Conservation (phyloP, 257 asterid species). For the Solanum habrochaites region DNA sequence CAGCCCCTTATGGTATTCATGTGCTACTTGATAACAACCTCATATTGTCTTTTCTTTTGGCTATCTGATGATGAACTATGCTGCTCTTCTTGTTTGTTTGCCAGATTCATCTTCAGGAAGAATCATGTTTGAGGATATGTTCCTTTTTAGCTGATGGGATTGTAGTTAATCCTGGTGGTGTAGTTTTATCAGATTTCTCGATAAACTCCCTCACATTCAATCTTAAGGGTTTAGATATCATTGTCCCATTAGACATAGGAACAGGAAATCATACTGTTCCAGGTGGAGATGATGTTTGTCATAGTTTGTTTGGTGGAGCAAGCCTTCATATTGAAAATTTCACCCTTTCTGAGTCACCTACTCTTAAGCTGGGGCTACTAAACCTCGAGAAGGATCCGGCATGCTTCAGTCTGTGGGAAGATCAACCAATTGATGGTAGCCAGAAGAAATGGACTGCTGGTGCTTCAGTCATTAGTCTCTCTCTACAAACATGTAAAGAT, state of each 20-base stretch:
- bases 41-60: not conserved
- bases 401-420: conserved; percentile 94
- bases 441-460: conserved; percentile 63
- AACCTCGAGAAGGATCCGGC: conserved; percentile 88
- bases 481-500: conserved; percentile 47
- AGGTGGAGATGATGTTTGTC: conserved; percentile 19
- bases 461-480: conserved; percentile 68
- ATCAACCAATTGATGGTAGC: conserved; percentile 91
- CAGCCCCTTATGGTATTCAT: conserved; percentile 71
- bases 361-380: conserved; percentile 46
- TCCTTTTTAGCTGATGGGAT: conserved; percentile 94
- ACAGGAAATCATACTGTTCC: conserved; percentile 21
- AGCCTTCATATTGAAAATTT: conserved; percentile 74
- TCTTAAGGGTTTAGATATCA: conserved; percentile 64
- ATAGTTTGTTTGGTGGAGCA: conserved; percentile 74
- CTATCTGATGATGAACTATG: not conserved
- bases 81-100: conserved; percentile 11
- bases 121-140: conserved; percentile 84
- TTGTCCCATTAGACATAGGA: conserved; percentile 56
- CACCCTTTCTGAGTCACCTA: conserved; percentile 69
- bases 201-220: conserved; percentile 44
- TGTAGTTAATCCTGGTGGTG: conserved; percentile 59
- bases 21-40: not conserved
- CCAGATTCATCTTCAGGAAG: conserved; percentile 97
- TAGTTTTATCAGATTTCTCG: conserved; percentile 63